Conservation (phyloP, 768 basidiomycete species). For the Hygrophoropsis aurantiaca region DNA sequence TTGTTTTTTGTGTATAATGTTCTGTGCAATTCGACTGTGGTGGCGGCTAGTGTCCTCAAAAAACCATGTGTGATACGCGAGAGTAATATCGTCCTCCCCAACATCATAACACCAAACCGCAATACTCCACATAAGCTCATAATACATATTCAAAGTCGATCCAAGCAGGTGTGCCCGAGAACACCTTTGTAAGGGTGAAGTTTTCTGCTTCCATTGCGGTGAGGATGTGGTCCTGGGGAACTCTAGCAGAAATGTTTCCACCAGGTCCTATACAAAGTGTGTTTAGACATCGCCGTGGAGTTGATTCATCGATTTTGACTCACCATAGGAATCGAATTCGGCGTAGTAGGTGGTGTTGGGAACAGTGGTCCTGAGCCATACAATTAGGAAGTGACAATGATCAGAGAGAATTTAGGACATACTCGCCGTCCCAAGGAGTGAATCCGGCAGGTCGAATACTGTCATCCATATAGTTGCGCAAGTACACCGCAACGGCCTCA, state of each 20-base stretch:
- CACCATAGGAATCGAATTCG: slow-evolving; percentile 55
- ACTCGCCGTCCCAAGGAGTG: slow-evolving; percentile 49
- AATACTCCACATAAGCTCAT: no score
- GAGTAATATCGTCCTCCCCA: no score
- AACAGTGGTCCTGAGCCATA: slow-evolving; percentile 38
- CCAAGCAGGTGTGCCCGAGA: slow-evolving; percentile 51
- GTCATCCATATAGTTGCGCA: slow-evolving; percentile 54
- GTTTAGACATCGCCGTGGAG: background rate
- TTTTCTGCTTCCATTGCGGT: slow-evolving; percentile 35
- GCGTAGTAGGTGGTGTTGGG: slow-evolving; percentile 58
- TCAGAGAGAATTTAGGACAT: background rate
- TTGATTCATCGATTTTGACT: background rate
- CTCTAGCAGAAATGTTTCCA: slow-evolving; percentile 43
- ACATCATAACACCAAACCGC: no score
- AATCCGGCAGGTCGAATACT: slow-evolving; percentile 50
- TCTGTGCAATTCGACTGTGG: no score
- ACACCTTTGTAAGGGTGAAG: slow-evolving; percentile 52
- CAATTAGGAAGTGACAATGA: background rate
- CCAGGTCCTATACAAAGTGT: slow-evolving; percentile 44
- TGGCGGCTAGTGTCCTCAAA: no score
- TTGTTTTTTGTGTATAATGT: no score
- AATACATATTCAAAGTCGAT: slow-evolving; percentile 56
- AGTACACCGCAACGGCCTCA: slow-evolving; percentile 51
- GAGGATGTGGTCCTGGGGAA: slow-evolving; percentile 48
- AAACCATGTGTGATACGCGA: no score